Base-by-base conservation (phyloP, 2,329 filamentous ascomycete species). In the Teratosphaeria pseudoeucalypti region DNA sequence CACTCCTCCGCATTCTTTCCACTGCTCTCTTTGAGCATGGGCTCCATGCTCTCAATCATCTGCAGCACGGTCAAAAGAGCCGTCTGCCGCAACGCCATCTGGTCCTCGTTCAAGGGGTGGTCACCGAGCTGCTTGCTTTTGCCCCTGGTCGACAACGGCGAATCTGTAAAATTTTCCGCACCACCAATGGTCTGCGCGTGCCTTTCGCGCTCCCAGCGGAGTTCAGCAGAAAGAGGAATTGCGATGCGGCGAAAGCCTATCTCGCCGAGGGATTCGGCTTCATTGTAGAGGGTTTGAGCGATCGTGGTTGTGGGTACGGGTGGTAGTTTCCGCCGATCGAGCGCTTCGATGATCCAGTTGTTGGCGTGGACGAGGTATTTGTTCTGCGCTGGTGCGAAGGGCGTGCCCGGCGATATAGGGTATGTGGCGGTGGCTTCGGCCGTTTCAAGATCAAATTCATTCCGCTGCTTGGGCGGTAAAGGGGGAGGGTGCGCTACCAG, bases 1-100 rank as follows among this genome's bases (percentile, higher is more conserved):
- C 91, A 96, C 75, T 96, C 92, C 66, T 95, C 90, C 70, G 89
- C 85, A 68, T 87, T 90, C 78, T 95, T 95, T 14, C 87, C 88
- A 69, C 88, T 95, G 54, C 85, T 84, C 68, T 95, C 88, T 66
- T 88, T 84, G 66, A 96, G 77, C 60, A 94, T 76, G 5, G 90
- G 89, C 74, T 96, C 92, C 67, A 96, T 77, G 63, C 87, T 87
- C 71, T 94, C 89, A 58, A 95, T 89, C 80, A 90, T 83, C 71
- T 92, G 88, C 57, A 95, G 83, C 6, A 92, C 85, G 2, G 88
- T 90, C 70, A 89, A 76, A 59, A 96, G 80, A n/a, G 91, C 90
- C 11, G 89, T 92, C 67, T 85, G 82, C 58, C 91, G 80, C 57
- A 95, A 77, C 16, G 89, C 88, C 47, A 83, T 78, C 72, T 95